These are phyloP conservation scores for Aureobasidium pullulans DNA, from an alignment of 2,329 filamentous ascomycete species.

Conservation along the genomic window DNA sequence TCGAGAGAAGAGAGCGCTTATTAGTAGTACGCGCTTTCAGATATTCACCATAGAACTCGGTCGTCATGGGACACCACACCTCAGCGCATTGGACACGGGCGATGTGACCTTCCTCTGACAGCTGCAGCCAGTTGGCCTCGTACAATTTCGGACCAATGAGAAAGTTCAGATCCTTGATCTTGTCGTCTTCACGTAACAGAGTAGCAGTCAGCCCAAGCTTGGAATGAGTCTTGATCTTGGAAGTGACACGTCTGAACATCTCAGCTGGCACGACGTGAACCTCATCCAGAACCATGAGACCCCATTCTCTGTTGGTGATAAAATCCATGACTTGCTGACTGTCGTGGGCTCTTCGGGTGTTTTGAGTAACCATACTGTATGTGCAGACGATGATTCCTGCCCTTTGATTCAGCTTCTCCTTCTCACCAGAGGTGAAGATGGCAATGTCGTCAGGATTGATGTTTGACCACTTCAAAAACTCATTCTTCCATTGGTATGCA, in stretches of 20 bases:
- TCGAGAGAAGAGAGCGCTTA: slow-evolving; percentile 68
- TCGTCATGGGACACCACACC: slow-evolving; percentile 99
- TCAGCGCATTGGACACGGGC: slow-evolving; percentile 96
- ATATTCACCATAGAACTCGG: slow-evolving; percentile 95
- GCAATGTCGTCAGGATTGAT: slow-evolving; percentile 90
- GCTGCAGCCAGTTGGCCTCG: slow-evolving; percentile 98
- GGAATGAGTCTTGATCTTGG: slow-evolving; percentile 86
- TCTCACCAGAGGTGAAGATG: slow-evolving; percentile 90
- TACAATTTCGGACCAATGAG: slow-evolving; percentile 95
- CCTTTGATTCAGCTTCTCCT: slow-evolving; percentile 75
- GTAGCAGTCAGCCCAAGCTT: slow-evolving; percentile 94
- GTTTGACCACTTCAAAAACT: slow-evolving; percentile 99
- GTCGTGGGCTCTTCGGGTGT: slow-evolving; percentile 78
- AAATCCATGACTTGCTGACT: slow-evolving; percentile 98
- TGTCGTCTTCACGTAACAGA: slow-evolving; percentile 90
- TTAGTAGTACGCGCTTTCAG: slow-evolving; percentile 58
- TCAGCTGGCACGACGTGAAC: slow-evolving; percentile 96
- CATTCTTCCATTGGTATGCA: slow-evolving; percentile 90
- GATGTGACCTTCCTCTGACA: slow-evolving; percentile 94
- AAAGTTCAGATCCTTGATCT: slow-evolving; percentile 96
- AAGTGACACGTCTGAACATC: slow-evolving; percentile 92
- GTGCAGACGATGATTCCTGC: slow-evolving; percentile 96
- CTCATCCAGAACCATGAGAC: slow-evolving; percentile 92
- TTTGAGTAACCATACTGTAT: slow-evolving; percentile 98
- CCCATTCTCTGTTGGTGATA: slow-evolving; percentile 83